phyloP scores from a whole-genome alignment of 208 protist genomes.

The Wallacemonas rigidus region DNA sequence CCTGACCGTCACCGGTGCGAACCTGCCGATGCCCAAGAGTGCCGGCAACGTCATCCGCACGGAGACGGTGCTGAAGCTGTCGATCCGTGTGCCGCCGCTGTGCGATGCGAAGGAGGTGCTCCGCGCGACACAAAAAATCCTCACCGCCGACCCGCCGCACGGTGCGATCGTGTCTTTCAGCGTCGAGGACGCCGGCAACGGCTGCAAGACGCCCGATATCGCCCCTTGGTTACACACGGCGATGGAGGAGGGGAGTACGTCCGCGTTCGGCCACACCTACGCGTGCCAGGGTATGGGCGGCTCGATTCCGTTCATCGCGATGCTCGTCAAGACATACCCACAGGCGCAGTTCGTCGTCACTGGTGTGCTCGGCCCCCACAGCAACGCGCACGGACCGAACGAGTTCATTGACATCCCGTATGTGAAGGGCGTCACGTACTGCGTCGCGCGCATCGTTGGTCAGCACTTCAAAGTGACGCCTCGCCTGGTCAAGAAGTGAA shows the following conservation, averaged over 20 bases:
- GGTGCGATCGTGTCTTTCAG: slow-evolving; percentile 87
- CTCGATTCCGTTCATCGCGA: slow-evolving; percentile 94
- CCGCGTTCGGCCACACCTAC: slow-evolving; percentile 78
- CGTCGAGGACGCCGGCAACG: slow-evolving; percentile 49
- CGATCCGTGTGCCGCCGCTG: slow-evolving; percentile 91
- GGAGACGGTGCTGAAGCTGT: slow-evolving; percentile 91
- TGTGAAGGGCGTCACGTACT: slow-evolving; percentile 84
- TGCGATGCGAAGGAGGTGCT: slow-evolving; percentile 52
- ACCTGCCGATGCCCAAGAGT: slow-evolving; percentile 73
- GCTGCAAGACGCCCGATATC: slow-evolving; percentile 84
- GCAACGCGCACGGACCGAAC: slow-evolving; percentile 95
- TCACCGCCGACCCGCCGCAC: slow-evolving; percentile 91
- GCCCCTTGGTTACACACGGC: slow-evolving; percentile 78
- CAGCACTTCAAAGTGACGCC: slow-evolving; percentile 68
- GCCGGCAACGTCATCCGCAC: slow-evolving; percentile 95
- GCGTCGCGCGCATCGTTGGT: slow-evolving; percentile 78
- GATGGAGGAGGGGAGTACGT: slow-evolving; percentile 72
- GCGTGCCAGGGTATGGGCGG: slow-evolving; percentile 85
- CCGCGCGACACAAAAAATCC: slow-evolving; percentile 63
- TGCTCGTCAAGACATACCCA: slow-evolving; percentile 90
- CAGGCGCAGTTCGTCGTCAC: slow-evolving; percentile 94
- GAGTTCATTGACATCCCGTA: slow-evolving; percentile 94
- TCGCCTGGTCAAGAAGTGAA: slow-evolving; percentile 1
- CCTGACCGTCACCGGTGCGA: slow-evolving; percentile 90
- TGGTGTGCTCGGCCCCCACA: slow-evolving; percentile 90